phyloP scores from a whole-genome alignment of 345 rosid species.

The Populus deltoides region DNA sequence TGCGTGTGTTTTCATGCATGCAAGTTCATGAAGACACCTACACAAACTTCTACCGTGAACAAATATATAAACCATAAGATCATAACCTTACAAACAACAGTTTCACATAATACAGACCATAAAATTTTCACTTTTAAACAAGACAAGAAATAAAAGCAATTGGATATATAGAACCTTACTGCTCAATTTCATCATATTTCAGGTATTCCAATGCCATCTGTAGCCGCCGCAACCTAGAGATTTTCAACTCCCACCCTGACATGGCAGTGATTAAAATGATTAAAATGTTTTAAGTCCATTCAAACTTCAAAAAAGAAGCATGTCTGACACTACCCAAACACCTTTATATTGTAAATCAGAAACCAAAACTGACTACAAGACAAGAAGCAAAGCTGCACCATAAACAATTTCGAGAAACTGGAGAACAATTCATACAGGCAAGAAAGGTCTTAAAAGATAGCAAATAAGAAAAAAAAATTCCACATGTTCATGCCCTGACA shows the following conservation, averaged over 20 bases:
- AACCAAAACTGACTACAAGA: not conserved
- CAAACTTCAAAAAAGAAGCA: constrained; percentile 4
- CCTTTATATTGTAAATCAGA: constrained; percentile 2
- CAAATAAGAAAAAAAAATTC: too few species aligned
- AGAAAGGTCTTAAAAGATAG: not conserved
- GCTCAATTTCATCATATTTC: constrained; percentile 78
- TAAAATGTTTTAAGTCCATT: constrained; percentile 10
- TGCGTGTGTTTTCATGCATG: not conserved
- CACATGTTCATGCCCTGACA: not conserved
- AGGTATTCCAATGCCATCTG: constrained; percentile 81
- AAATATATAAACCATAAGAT: not conserved
- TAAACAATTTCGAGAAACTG: not conserved
- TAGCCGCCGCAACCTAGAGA: constrained; percentile 73
- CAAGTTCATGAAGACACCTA: not conserved
- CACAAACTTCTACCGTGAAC: not conserved
- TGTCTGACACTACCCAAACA: not conserved
- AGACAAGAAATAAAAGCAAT: not conserved
- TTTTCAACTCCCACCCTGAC: constrained; percentile 84
- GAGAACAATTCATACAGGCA: not conserved
- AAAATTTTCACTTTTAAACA: not conserved
- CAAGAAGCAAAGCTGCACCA: not conserved
- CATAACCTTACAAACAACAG: not conserved
- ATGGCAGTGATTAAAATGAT: constrained; percentile 29
- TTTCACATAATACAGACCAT: not conserved
- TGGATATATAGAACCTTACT: constrained; percentile 44